Evolutionary conservation across 2,329 filamentous ascomycete species (phyloP), one percentile per base, ranked within the genome.

Genomic region (Camptophora hylomeconis): DNA sequence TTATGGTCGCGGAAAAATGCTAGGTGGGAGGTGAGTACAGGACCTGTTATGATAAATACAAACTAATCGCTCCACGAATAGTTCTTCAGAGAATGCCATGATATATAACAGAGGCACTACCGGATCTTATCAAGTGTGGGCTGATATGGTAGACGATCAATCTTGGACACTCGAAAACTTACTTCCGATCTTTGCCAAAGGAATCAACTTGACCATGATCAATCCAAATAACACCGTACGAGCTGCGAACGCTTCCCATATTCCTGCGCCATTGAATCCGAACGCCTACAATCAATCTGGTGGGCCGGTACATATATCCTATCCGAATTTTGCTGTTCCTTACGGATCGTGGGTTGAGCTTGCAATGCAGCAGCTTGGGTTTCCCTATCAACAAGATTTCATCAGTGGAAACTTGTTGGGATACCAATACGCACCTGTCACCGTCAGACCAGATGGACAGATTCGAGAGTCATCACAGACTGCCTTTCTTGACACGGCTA

Each of bases 301-400:
- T 1, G 58, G 61, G 0, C 35, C 65, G 1, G 48, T n/a, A n/a
- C 59, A 15, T 53, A n/a, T 63, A 2, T 54, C 57, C 0, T 63
- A 53, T 32, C 32, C 52, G 3, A 58, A 60, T 27, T 63, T 48
- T 23, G 54, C 48, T 4, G 45, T 52, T 33, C 42, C 55, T 1
- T 57, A 57, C 16, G 48, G 50, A 5, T 56, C 51, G 8, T 63
- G 54, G 54, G 52, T 50, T 40, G 44, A 39, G 8, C 39, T 42
- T 6, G 59, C 50, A 2, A 46, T 66, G 30, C 38, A 56, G 12
- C 49, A 50, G 1, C 51, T 64, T 9, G 61, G 61, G 1, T 44
- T 67, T 14, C 37, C 45, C 1, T 45, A 44, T 4, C 32, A 45
- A 1, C 16, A 45, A 3, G 60, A 54, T n/a, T 60, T 62, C 37